Conservation (phyloP, 1,139 yeast species). For the Yarrowia galli region DNA sequence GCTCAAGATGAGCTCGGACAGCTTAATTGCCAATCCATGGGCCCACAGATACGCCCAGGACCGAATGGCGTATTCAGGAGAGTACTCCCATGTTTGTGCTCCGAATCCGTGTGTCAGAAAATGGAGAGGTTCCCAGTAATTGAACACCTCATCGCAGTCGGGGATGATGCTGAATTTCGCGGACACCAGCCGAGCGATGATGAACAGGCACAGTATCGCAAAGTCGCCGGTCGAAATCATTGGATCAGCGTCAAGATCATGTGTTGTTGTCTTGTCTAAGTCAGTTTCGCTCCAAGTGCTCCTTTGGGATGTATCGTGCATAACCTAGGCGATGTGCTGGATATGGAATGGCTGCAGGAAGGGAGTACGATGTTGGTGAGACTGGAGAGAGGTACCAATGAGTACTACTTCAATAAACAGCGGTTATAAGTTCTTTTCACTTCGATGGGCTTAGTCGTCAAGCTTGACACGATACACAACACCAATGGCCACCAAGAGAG, state of each 20-base stretch:
- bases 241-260: constrained; percentile 7
- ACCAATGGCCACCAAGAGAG: too few species aligned
- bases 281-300: not conserved
- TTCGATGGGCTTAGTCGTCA: too few species aligned
- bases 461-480: too few species aligned
- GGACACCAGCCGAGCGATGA: constrained; percentile 56
- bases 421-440: too few species aligned
- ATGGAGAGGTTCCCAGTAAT: constrained; percentile 92
- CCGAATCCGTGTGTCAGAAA: constrained; percentile 81
- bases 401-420: too few species aligned
- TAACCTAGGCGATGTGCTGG: constrained; percentile 6
- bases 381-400: not conserved
- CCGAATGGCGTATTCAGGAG: constrained; percentile 87
- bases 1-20: constrained; percentile 35
- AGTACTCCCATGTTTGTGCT: constrained; percentile 95
- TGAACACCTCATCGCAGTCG: constrained; percentile 88
- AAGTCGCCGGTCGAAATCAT: constrained; percentile 35
- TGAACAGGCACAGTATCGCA: constrained; percentile 42
- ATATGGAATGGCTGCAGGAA: not conserved
- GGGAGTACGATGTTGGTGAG: not conserved
- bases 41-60: constrained; percentile 71
- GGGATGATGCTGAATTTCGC: constrained; percentile 70
- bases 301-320: constrained; percentile 13
- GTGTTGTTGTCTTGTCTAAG: constrained; percentile 10
- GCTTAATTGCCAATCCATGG: constrained; percentile 49